Conservation (phyloP, 306 rosid species). For the Sphenostylis stenocarpa region DNA sequence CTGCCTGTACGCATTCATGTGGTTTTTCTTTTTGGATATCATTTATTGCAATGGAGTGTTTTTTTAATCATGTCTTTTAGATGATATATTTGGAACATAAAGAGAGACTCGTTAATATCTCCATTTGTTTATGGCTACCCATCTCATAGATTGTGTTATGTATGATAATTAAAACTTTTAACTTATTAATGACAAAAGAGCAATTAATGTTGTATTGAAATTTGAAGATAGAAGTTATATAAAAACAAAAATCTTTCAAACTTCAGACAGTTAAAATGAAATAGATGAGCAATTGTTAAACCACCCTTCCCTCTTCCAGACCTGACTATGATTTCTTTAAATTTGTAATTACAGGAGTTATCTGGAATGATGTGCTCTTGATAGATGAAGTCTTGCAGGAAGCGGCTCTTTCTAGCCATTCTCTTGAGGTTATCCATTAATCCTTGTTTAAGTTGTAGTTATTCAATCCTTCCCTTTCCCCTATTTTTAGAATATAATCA, state of each 20-base stretch:
- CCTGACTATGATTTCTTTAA: slow-evolving; percentile 16
- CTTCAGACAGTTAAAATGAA: too few relatives aligned
- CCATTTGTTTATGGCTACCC: slow-evolving; percentile 12
- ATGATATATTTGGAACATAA: not conserved
- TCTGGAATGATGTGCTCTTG: slow-evolving; percentile 68
- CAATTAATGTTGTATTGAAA: too few relatives aligned
- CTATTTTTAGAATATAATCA: slow-evolving; percentile 9
- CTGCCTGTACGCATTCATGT: not conserved
- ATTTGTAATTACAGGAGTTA: slow-evolving; percentile 51
- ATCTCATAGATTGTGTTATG: slow-evolving; percentile 18
- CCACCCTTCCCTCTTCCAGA: slow-evolving; percentile 1
- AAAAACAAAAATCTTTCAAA: too few relatives aligned
- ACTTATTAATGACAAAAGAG: not conserved
- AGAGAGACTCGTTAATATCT: not conserved
- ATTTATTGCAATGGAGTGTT: slow-evolving; percentile 15
- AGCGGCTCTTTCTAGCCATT: slow-evolving; percentile 61
- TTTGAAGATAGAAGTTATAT: too few relatives aligned
- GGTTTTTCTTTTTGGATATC: slow-evolving; percentile 19
- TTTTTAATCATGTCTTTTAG: not conserved
- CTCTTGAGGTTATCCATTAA: slow-evolving; percentile 61
- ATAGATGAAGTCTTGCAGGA: slow-evolving; percentile 74
- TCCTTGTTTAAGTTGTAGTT: slow-evolving; percentile 18
- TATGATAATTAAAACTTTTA: not conserved
- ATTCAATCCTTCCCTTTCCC: slow-evolving; percentile 18
- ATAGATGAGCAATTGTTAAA: not conserved